Conservation (phyloP, 768 basidiomycete genomes). For the Hygrophoropsis aurantiaca region DNA sequence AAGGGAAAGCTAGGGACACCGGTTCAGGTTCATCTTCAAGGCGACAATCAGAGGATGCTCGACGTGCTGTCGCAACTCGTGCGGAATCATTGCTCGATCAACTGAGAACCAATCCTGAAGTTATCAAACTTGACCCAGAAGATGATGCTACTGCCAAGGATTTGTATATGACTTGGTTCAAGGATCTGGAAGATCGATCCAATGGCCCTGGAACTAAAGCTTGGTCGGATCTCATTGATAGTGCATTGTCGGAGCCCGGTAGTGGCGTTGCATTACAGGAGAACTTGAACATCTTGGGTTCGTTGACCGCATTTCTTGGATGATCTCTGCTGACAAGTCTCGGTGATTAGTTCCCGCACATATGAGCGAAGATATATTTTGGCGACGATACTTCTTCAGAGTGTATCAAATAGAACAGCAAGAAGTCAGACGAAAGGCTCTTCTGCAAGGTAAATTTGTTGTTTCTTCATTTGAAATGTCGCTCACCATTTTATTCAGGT, state of each 20-base stretch:
- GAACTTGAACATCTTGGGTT: constrained; percentile 62
- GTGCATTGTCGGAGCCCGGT: constrained; percentile 46
- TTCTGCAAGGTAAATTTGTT: constrained; percentile 60
- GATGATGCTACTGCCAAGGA: constrained; percentile 55
- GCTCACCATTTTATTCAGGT: constrained; percentile 34
- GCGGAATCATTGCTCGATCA: constrained; percentile 76
- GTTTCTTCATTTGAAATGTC: neutral
- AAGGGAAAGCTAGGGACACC: constrained; percentile 38
- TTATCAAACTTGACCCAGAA: constrained; percentile 76
- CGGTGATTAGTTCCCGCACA: constrained; percentile 60
- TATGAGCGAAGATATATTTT: constrained; percentile 68
- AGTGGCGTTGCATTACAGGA: constrained; percentile 54
- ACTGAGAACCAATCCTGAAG: constrained; percentile 70
- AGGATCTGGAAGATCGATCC: constrained; percentile 55
- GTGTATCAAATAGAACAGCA: constrained; percentile 78
- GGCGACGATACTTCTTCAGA: constrained; percentile 90
- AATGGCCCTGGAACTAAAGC: constrained; percentile 42
- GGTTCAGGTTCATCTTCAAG: constrained; percentile 24
- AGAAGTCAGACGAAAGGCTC: constrained; percentile 73
- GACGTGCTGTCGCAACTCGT: constrained; percentile 64
- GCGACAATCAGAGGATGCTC: constrained; percentile 37
- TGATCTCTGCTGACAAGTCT: neutral
- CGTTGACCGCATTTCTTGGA: constrained; percentile 15
- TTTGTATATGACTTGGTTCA: constrained; percentile 62
- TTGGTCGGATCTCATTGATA: constrained; percentile 55